Percentiles rank a stretch among this genome's conserved stretches.
Evolutionary conservation across 352 stramenopile genomes (phyloP).

Genomic region (Globisporangium apiculatum): DNA sequence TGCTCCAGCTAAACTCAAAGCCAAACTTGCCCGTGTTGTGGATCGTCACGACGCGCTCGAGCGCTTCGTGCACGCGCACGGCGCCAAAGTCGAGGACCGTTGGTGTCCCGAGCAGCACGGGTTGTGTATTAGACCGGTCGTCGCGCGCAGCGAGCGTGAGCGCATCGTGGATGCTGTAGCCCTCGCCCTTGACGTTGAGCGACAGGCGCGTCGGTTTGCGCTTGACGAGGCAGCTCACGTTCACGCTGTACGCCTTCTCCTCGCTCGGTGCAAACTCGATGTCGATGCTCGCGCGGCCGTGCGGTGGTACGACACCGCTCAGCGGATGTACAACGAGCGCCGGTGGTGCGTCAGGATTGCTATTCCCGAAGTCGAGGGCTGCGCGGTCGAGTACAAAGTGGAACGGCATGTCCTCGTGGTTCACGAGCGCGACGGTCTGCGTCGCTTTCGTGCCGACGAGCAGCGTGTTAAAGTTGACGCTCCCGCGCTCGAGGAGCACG

Average conservation of each 20-base stretch:
- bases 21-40: constrained; percentile 93
- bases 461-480: constrained; percentile 90
- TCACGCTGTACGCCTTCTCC: constrained; percentile 92
- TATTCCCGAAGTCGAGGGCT: constrained; percentile 70
- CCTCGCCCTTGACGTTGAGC: constrained; percentile 94
- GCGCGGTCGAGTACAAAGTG: constrained; percentile 93
- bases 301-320: constrained; percentile 86
- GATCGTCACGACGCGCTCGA: constrained; percentile 63
- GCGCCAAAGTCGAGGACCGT: constrained; percentile 84
- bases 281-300: constrained; percentile 73
- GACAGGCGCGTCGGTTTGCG: constrained; percentile 89
- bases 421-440: constrained; percentile 88
- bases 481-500: constrained; percentile 81
- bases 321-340: constrained; percentile 81
- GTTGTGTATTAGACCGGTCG: background rate
- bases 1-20: constrained; percentile 90
- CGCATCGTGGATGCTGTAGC: constrained; percentile 88
- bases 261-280: constrained; percentile 89
- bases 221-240: constrained; percentile 88
- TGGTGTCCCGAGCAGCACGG: constrained; percentile 15
- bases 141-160: constrained; percentile 39
- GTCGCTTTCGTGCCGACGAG: constrained; percentile 84
- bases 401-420: constrained; percentile 91
- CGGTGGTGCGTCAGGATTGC: constrained; percentile 25
- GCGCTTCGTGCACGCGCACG: constrained; percentile 81